Evolutionary conservation across 306 rosid species (phyloP).

Genomic region (Alnus glutinosa): DNA sequence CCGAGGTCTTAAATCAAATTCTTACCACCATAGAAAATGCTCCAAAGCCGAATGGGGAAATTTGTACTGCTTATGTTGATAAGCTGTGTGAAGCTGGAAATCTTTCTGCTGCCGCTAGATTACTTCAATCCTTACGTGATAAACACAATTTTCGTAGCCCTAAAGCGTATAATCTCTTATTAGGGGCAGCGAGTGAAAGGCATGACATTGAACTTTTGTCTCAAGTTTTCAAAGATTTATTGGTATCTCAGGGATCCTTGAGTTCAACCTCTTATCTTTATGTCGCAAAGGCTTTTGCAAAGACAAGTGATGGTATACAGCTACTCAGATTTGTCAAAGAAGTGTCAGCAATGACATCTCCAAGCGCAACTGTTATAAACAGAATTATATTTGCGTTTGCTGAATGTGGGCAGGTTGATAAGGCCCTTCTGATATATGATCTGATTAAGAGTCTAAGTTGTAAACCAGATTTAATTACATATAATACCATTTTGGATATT

Average conservation of each 20-base stretch:
- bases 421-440: constrained; percentile 62
- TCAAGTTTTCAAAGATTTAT: constrained; percentile 53
- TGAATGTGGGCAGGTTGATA: constrained; percentile 64
- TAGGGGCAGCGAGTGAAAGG: constrained; percentile 58
- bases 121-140: constrained; percentile 46
- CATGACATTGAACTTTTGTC: constrained; percentile 48
- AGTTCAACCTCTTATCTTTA: constrained; percentile 49
- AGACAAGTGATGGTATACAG: constrained; percentile 38
- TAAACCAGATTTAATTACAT: constrained; percentile 58
- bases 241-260: constrained; percentile 36
- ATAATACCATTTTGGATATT: constrained; percentile 68
- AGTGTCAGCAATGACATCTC: constrained; percentile 42
- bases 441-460: constrained; percentile 42
- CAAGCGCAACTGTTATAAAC: constrained; percentile 53
- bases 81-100: constrained; percentile 46
- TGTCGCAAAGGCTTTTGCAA: constrained; percentile 61
- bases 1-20: constrained; percentile 43
- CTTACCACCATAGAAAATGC: constrained; percentile 39
- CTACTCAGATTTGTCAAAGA: constrained; percentile 49
- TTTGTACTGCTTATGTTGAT: constrained; percentile 32
- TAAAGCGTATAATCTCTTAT: constrained; percentile 37
- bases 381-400: constrained; percentile 62
- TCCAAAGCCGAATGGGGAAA: constrained; percentile 27
- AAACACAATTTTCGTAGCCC: constrained; percentile 39
- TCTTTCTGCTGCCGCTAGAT: constrained; percentile 39